A percentile compares a stretch with the other conserved stretches of the same genome.
These are phyloP conservation scores for Conticribra guillardii DNA, from an alignment of 108 stramenopile species.

Conservation along the genomic window DNA sequence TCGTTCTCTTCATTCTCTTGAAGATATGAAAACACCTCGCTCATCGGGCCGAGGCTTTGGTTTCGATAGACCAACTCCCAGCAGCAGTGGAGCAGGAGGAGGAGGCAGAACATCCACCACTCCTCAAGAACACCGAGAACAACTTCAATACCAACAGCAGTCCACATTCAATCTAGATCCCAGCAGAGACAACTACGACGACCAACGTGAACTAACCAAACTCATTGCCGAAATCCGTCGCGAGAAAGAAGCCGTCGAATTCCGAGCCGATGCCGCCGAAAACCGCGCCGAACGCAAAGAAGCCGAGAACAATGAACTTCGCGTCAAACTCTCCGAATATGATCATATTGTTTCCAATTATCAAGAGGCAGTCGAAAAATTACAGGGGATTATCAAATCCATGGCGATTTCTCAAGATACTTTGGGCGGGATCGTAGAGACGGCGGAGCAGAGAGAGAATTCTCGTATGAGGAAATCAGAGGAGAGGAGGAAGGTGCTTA, in stretches of 20 bases:
- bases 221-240: not conserved
- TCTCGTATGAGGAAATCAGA: not conserved
- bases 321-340: constrained; percentile 5
- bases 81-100: not conserved
- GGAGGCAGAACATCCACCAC: not conserved
- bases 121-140: not conserved
- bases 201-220: not conserved
- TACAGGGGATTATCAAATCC: not conserved
- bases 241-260: not conserved
- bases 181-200: not conserved
- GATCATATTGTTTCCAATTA: constrained; percentile 10
- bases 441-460: constrained; percentile 5
- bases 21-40: constrained; percentile 40
- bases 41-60: constrained; percentile 30
- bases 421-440: constrained; percentile 5
- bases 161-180: too few relatives aligned
- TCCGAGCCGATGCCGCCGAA: not conserved
- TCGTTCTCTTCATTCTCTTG: constrained; percentile 13
- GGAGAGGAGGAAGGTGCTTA: not conserved
- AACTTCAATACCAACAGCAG: too few relatives aligned
- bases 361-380: not conserved
- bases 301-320: constrained; percentile 9
- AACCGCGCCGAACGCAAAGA: constrained; percentile 4
- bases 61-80: constrained; percentile 11
- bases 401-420: not conserved